phyloP scores from a whole-genome alignment of 1,284 basidiomycete genomes.

The Pseudozyma hubeiensis region DNA sequence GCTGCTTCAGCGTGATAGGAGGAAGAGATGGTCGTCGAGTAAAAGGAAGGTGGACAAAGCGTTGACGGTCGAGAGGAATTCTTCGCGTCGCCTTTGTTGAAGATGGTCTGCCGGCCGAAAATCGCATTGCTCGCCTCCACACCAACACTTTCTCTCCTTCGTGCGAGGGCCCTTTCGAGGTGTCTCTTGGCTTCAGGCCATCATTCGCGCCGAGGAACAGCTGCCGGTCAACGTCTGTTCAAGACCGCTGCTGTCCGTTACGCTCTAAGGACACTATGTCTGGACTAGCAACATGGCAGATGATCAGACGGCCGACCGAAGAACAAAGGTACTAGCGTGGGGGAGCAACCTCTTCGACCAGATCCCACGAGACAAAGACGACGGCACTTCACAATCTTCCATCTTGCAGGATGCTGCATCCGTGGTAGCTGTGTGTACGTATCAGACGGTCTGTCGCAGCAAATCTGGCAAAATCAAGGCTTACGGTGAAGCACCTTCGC shows the following conservation, averaged over 20 bases:
- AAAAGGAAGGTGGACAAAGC: constrained; percentile 22
- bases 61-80: constrained; percentile 1
- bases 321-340: constrained; percentile 9
- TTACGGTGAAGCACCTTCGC: neutral
- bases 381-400: neutral
- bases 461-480: neutral
- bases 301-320: neutral
- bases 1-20: neutral
- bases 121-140: constrained; percentile 8
- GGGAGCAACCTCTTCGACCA: constrained; percentile 28
- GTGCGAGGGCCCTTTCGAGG: neutral
- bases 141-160: constrained; percentile 20
- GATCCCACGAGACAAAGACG: neutral
- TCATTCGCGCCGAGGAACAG: too few relatives aligned
- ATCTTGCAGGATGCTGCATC: neutral
- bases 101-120: constrained; percentile 25
- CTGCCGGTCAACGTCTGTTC: too few relatives aligned
- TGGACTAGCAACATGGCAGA: neutral
- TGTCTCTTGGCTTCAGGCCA: too few relatives aligned
- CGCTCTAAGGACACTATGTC: neutral
- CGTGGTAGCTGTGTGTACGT: constrained; percentile 6
- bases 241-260: neutral
- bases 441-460: constrained; percentile 19
- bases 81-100: constrained; percentile 13
- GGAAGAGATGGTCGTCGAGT: neutral